Percentiles rank a stretch among this genome's conserved stretches.
These are phyloP conservation scores for Collybiopsis luxurians DNA, from an alignment of 768 basidiomycete species.

Conservation along the genomic window DNA sequence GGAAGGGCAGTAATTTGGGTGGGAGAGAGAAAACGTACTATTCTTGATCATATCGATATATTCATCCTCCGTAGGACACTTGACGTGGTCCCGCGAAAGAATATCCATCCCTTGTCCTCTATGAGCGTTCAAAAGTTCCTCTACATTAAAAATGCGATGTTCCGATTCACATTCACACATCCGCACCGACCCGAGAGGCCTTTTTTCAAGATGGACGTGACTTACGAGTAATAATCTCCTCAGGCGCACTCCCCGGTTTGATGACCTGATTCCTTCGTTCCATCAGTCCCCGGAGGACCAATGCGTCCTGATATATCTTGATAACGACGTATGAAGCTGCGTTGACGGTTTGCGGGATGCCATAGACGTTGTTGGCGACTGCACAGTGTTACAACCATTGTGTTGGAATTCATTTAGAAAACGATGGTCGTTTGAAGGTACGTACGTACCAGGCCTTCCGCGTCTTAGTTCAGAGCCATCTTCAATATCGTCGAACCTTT, in stretches of 20 bases:
- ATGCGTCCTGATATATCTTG: constrained; percentile 83
- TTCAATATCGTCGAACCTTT: constrained; percentile 91
- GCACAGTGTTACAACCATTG: too few species aligned
- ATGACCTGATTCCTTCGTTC: constrained; percentile 63
- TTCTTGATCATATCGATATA: constrained; percentile 97
- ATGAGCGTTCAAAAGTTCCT: constrained; percentile 81
- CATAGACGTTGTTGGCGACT: constrained; percentile 96
- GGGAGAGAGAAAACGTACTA: constrained; percentile 46
- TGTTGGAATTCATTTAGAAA: too few species aligned
- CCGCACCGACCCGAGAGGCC: too few species aligned
- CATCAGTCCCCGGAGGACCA: constrained; percentile 49
- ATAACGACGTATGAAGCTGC: constrained; percentile 97
- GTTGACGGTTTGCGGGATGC: constrained; percentile 95
- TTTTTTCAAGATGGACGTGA: background rate
- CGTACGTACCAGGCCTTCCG: constrained; percentile 68
- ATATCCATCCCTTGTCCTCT: constrained; percentile 95
- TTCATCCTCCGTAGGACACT: constrained; percentile 92
- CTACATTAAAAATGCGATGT: constrained; percentile 16
- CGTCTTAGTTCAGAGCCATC: constrained; percentile 85
- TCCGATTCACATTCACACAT: too few species aligned
- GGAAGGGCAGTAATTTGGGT: background rate
- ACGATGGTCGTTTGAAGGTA: background rate
- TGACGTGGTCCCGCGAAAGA: constrained; percentile 88
- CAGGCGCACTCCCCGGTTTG: constrained; percentile 37
- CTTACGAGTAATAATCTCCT: constrained; percentile 1